Evolutionary conservation across 176 grass and related monocot genomes (phyloP).

Genomic region (Avena sativa): DNA sequence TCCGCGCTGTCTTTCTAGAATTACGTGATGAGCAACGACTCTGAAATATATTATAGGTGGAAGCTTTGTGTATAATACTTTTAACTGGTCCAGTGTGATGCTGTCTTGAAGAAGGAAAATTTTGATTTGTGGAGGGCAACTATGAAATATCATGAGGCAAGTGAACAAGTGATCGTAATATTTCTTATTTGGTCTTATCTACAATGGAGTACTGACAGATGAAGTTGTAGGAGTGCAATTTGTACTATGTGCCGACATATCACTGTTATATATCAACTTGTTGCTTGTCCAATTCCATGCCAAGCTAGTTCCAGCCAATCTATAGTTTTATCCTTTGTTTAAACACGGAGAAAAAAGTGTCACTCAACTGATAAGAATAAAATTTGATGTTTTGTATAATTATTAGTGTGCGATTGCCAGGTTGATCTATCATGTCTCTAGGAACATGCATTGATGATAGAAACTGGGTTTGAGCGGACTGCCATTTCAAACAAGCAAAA

Average conservation of each 20-base stretch:
- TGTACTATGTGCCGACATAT: slow-evolving; percentile 31
- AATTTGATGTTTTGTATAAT: slow-evolving; percentile 21
- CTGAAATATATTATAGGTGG: slow-evolving; percentile 51
- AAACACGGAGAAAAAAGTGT: slow-evolving; percentile 16
- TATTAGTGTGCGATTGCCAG: slow-evolving; percentile 7
- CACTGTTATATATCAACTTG: slow-evolving; percentile 9
- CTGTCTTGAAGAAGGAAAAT: slow-evolving; percentile 42
- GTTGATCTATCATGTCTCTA: slow-evolving; percentile 11
- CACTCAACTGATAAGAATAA: background rate
- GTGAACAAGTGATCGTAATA: slow-evolving; percentile 13
- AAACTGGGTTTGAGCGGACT: background rate
- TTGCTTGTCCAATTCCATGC: background rate
- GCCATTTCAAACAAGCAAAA: slow-evolving; percentile 9
- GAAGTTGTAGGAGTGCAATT: slow-evolving; percentile 30
- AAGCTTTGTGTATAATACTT: slow-evolving; percentile 54
- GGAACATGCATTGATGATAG: background rate
- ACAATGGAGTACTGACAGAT: background rate
- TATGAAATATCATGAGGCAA: slow-evolving; percentile 21
- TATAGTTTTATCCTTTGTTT: slow-evolving; percentile 29
- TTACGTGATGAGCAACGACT: slow-evolving; percentile 42
- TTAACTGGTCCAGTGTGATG: slow-evolving; percentile 43
- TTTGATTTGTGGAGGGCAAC: slow-evolving; percentile 38
- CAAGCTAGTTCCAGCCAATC: slow-evolving; percentile 30
- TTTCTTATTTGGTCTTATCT: slow-evolving; percentile 41
- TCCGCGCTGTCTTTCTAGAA: slow-evolving; percentile 56